phyloP scores from a whole-genome alignment of 1,284 basidiomycete genomes.

The Taiwanofungus camphoratus region DNA sequence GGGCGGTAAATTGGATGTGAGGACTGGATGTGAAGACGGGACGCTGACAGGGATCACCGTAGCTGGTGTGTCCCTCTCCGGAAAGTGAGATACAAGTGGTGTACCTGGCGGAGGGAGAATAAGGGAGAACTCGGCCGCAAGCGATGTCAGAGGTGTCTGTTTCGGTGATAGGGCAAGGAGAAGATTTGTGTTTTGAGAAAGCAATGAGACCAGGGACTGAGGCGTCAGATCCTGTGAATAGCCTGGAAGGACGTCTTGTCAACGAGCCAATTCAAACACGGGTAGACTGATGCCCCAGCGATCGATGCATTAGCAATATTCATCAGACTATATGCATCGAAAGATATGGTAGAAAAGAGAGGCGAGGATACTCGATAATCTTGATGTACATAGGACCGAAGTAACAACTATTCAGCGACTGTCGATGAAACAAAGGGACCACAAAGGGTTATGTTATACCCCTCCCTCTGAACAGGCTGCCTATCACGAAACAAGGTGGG shows the following conservation, averaged over 20 bases:
- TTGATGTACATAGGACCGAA: no score
- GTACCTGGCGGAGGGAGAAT: constrained; percentile 70
- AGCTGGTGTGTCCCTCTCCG: constrained; percentile 52
- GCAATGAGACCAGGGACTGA: constrained; percentile 72
- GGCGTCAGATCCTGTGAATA: constrained; percentile 78
- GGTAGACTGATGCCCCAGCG: no score
- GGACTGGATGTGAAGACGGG: constrained; percentile 30
- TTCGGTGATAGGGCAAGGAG: constrained; percentile 77
- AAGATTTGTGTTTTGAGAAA: constrained; percentile 76
- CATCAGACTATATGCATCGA: no score
- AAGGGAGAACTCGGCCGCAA: constrained; percentile 75
- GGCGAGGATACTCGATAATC: no score
- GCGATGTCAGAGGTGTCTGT: constrained; percentile 62
- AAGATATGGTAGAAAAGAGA: no score
- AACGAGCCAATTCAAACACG: no score
- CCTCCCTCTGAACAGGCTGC: no score
- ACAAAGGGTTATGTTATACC: no score
- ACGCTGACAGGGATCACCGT: constrained; percentile 56
- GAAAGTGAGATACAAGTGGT: constrained; percentile 72
- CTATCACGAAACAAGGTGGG: no score
- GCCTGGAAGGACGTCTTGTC: constrained; percentile 35
- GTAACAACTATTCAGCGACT: no score
- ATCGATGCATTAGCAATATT: no score
- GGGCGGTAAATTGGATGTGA: constrained; percentile 43
- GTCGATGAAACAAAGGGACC: no score